Conservation (phyloP, 2,329 filamentous ascomycete species). For the Akanthomyces uredinophilus region DNA sequence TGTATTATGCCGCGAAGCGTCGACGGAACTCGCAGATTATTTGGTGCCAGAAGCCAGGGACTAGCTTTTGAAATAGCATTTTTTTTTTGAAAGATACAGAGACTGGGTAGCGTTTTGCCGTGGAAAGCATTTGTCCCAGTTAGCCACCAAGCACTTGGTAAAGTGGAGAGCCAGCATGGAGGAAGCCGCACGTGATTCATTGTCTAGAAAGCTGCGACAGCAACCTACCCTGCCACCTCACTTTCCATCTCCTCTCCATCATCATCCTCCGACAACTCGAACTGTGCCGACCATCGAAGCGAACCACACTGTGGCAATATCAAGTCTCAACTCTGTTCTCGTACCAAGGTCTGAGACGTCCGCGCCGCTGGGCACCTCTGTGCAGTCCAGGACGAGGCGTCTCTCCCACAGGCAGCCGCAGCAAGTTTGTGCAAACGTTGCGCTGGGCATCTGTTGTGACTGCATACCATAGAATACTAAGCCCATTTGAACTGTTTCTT, state of each 20-base stretch:
- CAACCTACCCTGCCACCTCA: background rate
- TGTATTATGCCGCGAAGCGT: no score
- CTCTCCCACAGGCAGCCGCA: constrained; percentile 1
- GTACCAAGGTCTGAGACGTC: background rate
- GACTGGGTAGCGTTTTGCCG: no score
- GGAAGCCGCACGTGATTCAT: constrained; percentile 6
- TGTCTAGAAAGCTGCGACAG: background rate
- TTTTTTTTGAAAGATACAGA: no score
- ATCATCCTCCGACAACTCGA: background rate
- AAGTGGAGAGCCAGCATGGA: background rate
- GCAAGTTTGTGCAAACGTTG: background rate
- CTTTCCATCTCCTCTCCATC: background rate
- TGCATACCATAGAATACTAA: constrained; percentile 13
- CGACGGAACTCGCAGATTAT: no score
- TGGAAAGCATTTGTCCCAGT: no score
- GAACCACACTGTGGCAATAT: background rate
- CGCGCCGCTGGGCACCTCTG: background rate
- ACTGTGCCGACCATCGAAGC: constrained; percentile 1
- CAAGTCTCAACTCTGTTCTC: background rate
- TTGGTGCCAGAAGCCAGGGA: no score
- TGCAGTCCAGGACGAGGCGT: background rate
- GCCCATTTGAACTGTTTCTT: constrained; percentile 10
- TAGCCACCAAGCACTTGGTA: no score
- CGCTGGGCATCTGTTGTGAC: constrained; percentile 4
- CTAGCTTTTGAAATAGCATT: no score